Evolutionary conservation across 2,329 filamentous ascomycete species (phyloP), one percentile per base, ranked within the genome.

Genomic region (Hirsutella thompsonii): DNA sequence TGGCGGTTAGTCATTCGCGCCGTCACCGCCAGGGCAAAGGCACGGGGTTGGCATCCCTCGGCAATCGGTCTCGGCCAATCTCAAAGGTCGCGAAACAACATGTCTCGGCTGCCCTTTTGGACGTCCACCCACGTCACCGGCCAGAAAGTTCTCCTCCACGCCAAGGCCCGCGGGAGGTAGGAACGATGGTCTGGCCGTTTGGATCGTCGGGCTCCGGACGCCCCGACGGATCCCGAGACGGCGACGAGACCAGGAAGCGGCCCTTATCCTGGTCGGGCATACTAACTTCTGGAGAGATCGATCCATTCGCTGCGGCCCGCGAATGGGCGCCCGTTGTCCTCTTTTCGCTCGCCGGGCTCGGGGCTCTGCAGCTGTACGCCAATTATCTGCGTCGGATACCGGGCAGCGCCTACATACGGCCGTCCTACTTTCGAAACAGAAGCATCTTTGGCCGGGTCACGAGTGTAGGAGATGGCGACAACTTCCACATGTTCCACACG

Each of bases 381-480:
- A 81, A 72, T 43, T 92, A 89, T 56, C 67, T 98, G 38, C 82
- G 87, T 29, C 83, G 92, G 40, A 86, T 96, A 43, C 88, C 88
- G 4, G 81, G 78, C 42, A 76, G 85, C 29, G 69, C 74, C 20
- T 74, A 88, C 56, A 82, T 98, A 50, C 77, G 78, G 37, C 83
- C 86, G 2, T 67, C 69, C 10, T 82, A 81, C 55, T 90, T 90
- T 56, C 77, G 84, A 36, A 79, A 69, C 45, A 74, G 84, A 51
- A 89, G 77, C 50, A 56, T 98, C 34, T 83, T 90, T 51, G 92
- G 92, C 13, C 75, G 74, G 46, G 92, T 96, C 34, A 95, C 90
- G 11, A 88, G 84, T 51, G 92, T 98, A 20, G 92, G 93, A 34
- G 92, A 98, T 69, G 93, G 88, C 4, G 92, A 98, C 61, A 90